phyloP scores from a whole-genome alignment of 2,329 filamentous ascomycete species.

The Fusarium veterinarium region DNA sequence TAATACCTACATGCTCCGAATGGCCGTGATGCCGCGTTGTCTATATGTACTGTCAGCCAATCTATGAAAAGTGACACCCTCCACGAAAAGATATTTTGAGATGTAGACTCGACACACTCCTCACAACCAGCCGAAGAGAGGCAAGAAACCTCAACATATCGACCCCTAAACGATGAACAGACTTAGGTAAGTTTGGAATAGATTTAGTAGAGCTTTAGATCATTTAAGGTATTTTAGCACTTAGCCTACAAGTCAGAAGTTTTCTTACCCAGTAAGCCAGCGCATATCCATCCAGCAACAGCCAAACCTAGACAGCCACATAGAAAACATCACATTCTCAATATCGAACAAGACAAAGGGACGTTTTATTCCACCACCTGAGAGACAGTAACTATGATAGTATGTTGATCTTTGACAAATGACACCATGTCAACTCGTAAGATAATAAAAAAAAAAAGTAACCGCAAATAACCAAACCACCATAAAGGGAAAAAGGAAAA shows the following conservation, averaged over 20 bases:
- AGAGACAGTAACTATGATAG: conserved; percentile 18
- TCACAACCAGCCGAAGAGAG: fast-evolving
- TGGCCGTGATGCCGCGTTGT: fast-evolving
- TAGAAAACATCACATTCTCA: not conserved
- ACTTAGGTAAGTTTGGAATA: not conserved
- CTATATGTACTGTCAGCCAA: not conserved
- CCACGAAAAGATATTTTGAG: fast-evolving
- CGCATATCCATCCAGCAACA: not conserved
- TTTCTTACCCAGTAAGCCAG: not conserved
- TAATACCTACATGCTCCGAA: fast-evolving
- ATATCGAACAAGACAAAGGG: conserved; percentile 9
- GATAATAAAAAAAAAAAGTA: not conserved
- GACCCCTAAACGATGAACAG: fast-evolving
- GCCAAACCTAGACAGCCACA: not conserved
- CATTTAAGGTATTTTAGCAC: too few relatives aligned
- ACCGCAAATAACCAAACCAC: conserved; percentile 5
- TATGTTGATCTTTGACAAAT: conserved; percentile 23
- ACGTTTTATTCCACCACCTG: conserved; percentile 22
- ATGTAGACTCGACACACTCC: fast-evolving
- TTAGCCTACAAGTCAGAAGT: fast-evolving
- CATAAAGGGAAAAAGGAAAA: conserved; percentile 1
- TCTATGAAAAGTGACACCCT: not conserved
- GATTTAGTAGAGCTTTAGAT: not conserved
- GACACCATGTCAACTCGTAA: conserved; percentile 11
- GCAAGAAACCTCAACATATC: not conserved